Conservation (phyloP, 805 yeast species). For the Metschnikowia aberdeeniae region DNA sequence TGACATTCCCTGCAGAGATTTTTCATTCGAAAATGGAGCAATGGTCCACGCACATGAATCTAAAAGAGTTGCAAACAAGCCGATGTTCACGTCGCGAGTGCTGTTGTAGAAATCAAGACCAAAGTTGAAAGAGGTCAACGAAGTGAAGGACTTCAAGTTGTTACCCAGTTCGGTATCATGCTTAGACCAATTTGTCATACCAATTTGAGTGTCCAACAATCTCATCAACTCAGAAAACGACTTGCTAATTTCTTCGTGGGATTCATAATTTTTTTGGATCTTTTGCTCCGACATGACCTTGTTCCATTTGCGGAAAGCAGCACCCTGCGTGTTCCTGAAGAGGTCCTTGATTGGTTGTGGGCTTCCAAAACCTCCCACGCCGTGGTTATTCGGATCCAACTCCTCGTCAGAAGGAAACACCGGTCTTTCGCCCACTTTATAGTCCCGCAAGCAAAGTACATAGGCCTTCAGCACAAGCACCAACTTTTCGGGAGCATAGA, state of each 20-base stretch:
- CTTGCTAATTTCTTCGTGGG: slow-evolving; percentile 69
- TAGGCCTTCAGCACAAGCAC: slow-evolving; percentile 69
- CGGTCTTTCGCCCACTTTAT: slow-evolving; percentile 54
- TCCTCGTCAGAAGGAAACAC: slow-evolving; percentile 62
- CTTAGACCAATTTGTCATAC: slow-evolving; percentile 35
- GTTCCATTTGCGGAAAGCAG: slow-evolving; percentile 14
- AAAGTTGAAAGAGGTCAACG: slow-evolving; percentile 38
- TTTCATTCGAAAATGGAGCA: slow-evolving; percentile 26
- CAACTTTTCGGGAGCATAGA: slow-evolving; percentile 63
- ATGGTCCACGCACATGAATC: slow-evolving; percentile 69
- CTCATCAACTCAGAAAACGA: slow-evolving; percentile 52
- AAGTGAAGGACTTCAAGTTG: slow-evolving; percentile 29
- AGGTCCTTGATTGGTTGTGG: slow-evolving; percentile 9
- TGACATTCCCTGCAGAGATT: slow-evolving; percentile 44
- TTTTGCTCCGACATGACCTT: slow-evolving; percentile 41
- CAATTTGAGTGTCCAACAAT: slow-evolving; percentile 54
- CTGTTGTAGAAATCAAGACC: slow-evolving; percentile 35
- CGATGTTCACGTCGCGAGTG: slow-evolving; percentile 42
- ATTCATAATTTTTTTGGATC: slow-evolving; percentile 43
- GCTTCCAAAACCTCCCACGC: not conserved
- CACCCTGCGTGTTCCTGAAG: slow-evolving; percentile 7
- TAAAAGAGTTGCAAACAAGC: slow-evolving; percentile 64
- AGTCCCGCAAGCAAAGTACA: slow-evolving; percentile 64
- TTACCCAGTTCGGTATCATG: slow-evolving; percentile 11
- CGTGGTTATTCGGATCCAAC: not conserved